Conservation (phyloP, 495 filamentous ascomycete genomes). For the Patellaria atrata region DNA sequence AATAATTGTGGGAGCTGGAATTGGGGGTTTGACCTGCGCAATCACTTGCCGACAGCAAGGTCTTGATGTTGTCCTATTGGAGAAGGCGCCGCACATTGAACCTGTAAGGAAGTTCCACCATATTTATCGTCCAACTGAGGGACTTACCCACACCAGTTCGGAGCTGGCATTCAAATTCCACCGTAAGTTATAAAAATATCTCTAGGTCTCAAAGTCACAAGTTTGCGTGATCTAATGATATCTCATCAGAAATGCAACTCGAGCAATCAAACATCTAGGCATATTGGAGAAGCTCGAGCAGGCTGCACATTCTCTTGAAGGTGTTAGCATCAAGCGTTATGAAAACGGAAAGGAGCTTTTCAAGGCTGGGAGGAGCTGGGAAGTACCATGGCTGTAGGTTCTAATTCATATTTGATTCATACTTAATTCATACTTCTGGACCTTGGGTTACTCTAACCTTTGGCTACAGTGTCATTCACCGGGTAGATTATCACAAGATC, state of each 20-base stretch:
- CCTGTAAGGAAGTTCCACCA: too few relatives aligned
- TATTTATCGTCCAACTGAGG: background rate
- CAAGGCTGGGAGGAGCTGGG: background rate
- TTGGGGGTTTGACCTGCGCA: conserved; percentile 13
- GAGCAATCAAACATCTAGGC: background rate
- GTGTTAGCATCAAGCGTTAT: conserved; percentile 1
- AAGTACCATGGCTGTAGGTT: conserved; percentile 3
- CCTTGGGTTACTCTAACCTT: too few relatives aligned
- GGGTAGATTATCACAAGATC: conserved; percentile 4
- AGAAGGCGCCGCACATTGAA: background rate
- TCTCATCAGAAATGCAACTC: conserved; percentile 7
- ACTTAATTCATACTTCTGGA: background rate
- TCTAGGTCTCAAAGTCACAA: too few relatives aligned
- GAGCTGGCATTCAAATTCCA: conserved; percentile 8
- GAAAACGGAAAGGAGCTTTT: conserved; percentile 5
- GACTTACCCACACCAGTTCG: background rate
- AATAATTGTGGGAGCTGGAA: conserved; percentile 14
- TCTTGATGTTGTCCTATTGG: conserved; percentile 3
- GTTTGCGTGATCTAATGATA: too few relatives aligned
- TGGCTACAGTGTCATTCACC: conserved; percentile 7
- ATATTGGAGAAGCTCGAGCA: conserved; percentile 2
- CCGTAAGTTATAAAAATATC: too few relatives aligned
- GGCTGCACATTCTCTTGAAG: background rate
- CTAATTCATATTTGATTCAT: background rate
- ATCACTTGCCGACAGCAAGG: conserved; percentile 2